Evolutionary conservation across 2,329 filamentous ascomycete species (phyloP).

Genomic region (Fusarium incarnatum): DNA sequence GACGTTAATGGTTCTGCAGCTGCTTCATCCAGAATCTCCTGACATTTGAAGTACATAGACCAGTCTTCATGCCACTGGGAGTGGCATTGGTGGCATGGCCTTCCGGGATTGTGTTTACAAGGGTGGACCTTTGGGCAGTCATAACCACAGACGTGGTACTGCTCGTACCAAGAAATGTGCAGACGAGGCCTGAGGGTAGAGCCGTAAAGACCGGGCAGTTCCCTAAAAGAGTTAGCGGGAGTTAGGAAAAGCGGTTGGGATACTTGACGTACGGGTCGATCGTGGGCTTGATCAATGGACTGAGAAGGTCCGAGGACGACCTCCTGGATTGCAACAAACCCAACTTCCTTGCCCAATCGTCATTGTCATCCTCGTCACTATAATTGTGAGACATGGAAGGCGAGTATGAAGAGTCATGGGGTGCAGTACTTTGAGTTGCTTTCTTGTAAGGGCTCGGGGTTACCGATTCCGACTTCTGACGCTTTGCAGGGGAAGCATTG

Average conservation of each 20-base stretch:
- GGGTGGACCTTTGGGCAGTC: conserved; percentile 39
- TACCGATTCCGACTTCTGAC: background rate
- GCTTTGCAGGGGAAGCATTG: conserved; percentile 6
- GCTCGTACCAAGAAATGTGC: conserved; percentile 42
- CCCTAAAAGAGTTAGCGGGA: conserved; percentile 20
- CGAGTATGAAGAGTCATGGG: background rate
- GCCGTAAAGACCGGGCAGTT: conserved; percentile 35
- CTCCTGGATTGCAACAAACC: background rate
- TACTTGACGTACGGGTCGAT: conserved; percentile 11
- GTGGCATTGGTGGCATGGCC: conserved; percentile 38
- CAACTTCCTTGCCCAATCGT: background rate
- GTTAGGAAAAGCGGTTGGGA: background rate
- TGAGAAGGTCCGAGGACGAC: background rate
- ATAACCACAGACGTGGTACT: conserved; percentile 30
- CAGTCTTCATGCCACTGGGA: conserved; percentile 37
- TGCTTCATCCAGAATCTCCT: conserved; percentile 21
- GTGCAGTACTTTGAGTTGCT: background rate
- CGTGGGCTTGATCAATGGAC: conserved; percentile 2
- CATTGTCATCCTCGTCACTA: background rate
- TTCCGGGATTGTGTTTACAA: conserved; percentile 18
- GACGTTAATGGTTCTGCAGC: conserved; percentile 11
- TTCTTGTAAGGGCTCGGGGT: background rate
- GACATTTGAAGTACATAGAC: conserved; percentile 25
- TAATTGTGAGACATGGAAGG: background rate
- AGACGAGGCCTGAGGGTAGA: conserved; percentile 22